Evolutionary conservation across 208 protist species (phyloP).

Genomic region (Leptomonas pyrrhocoris): DNA sequence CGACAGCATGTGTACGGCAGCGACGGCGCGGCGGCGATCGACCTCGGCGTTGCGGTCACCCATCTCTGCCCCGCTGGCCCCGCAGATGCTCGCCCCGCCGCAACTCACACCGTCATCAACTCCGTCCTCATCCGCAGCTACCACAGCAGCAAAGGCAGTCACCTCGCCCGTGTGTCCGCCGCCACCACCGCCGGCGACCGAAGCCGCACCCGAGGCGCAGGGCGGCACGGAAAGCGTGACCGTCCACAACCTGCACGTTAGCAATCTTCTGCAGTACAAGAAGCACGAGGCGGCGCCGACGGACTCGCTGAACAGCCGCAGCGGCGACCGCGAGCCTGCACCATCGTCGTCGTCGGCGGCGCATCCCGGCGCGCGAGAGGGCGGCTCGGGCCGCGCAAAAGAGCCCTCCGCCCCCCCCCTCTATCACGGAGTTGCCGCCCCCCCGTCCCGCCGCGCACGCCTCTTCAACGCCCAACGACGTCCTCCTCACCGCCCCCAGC

Average conservation of each 20-base stretch:
- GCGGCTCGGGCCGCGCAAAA: too few species aligned
- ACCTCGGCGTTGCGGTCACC: background rate
- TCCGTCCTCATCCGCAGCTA: background rate
- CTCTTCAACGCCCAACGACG: background rate
- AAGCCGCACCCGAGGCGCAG: too few species aligned
- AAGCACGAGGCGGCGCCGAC: background rate
- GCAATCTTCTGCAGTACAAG: background rate
- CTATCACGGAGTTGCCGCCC: background rate
- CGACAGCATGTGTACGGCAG: background rate
- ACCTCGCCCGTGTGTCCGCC: background rate
- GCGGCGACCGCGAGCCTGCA: background rate
- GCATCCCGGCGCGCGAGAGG: background rate
- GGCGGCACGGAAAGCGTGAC: too few species aligned
- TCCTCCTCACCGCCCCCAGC: background rate
- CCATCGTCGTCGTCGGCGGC: background rate
- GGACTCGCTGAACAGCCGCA: constrained; percentile 17
- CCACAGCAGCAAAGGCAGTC: background rate
- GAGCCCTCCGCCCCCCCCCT: background rate
- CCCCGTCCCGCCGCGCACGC: background rate
- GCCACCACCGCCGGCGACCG: too few species aligned
- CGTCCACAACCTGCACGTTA: too few species aligned
- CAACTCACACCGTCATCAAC: background rate
- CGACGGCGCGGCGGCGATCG: constrained; percentile 12
- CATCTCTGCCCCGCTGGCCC: background rate
- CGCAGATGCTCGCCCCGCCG: constrained; percentile 1